phyloP scores from a whole-genome alignment of 495 filamentous ascomycete genomes.

The Tuber indicum region DNA sequence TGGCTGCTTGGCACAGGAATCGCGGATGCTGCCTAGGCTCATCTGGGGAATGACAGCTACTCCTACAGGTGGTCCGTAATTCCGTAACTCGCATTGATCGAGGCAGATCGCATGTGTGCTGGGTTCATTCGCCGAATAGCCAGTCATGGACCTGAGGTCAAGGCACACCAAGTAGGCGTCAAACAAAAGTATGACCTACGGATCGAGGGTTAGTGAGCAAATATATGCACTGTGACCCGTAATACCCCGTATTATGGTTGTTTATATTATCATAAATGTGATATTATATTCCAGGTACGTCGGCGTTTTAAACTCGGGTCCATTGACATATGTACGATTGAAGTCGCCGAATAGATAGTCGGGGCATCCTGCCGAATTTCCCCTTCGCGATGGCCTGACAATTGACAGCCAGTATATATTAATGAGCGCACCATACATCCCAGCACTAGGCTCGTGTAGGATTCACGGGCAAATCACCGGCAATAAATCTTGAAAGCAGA shows the following conservation, averaged over 20 bases:
- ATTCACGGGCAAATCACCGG: not conserved
- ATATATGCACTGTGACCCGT: not conserved
- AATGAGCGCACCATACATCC: not conserved
- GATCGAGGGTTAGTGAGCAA: not conserved
- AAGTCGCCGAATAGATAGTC: not conserved
- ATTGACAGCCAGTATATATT: not conserved
- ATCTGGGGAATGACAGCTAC: not conserved
- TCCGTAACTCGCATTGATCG: not conserved
- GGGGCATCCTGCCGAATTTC: not conserved
- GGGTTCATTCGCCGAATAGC: not conserved
- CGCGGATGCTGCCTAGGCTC: not conserved
- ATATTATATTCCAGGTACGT: not conserved
- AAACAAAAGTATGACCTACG: not conserved
- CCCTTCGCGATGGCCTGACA: not conserved
- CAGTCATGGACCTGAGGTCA: not conserved
- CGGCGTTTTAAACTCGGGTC: not conserved
- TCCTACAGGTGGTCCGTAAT: not conserved
- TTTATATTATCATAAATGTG: not conserved
- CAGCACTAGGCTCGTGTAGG: not conserved
- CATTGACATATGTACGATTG: not conserved
- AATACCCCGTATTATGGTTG: not conserved
- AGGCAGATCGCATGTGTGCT: not conserved
- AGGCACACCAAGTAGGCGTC: not conserved
- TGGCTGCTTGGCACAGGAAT: not conserved
- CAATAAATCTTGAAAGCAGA: not conserved